These are phyloP conservation scores for Neurospora sp. DNA, from an alignment of 495 filamentous ascomycete species.

Conservation along the genomic window DNA sequence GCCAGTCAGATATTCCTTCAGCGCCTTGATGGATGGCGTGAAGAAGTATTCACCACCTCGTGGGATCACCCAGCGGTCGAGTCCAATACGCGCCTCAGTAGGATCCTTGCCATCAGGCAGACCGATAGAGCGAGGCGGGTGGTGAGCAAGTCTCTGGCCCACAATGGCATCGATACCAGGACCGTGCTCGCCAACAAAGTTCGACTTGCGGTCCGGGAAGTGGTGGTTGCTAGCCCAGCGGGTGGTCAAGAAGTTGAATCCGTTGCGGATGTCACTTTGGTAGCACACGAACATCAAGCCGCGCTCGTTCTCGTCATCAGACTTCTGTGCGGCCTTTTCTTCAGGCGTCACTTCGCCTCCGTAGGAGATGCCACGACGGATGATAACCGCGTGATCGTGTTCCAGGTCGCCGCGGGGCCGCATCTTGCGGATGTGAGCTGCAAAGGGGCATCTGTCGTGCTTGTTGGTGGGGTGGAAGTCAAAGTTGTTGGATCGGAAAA, in stretches of 20 bases:
- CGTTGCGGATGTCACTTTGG: neutral
- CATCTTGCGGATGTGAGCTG: slow-evolving; percentile 2
- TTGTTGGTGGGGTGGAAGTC: neutral
- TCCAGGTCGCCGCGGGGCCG: neutral
- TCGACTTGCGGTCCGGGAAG: neutral
- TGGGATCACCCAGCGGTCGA: neutral
- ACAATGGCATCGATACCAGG: neutral
- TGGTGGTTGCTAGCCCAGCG: neutral
- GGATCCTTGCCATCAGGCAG: neutral
- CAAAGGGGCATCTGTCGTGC: neutral
- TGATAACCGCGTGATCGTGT: neutral
- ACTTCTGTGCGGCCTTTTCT: neutral
- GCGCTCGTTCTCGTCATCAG: neutral
- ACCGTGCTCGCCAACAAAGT: neutral
- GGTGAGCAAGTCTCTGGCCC: neutral
- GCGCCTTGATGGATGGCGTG: neutral
- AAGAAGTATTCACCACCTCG: slow-evolving; percentile 2
- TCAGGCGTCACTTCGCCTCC: neutral
- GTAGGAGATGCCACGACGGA: slow-evolving; percentile 1
- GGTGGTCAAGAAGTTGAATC: neutral
- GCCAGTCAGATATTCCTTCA: slow-evolving; percentile 20
- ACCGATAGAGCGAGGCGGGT: neutral
- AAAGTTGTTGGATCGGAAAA: neutral
- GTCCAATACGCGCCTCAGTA: neutral
- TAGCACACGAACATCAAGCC: slow-evolving; percentile 2